These are phyloP conservation scores for Cicer judaicum DNA, from an alignment of 306 rosid species.

Conservation along the genomic window DNA sequence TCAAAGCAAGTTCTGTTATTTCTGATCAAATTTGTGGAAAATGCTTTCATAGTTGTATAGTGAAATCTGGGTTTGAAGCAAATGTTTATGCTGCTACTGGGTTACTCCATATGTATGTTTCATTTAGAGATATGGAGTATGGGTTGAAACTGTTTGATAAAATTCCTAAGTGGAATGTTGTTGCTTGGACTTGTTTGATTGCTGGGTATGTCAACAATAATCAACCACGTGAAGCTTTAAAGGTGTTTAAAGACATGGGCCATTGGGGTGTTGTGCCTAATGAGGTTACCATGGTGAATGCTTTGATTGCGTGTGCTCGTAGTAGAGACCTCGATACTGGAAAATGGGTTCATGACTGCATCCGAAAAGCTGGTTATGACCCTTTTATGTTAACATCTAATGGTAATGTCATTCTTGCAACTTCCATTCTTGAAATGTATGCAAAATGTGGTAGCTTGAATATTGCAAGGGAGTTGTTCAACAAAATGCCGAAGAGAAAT, in stretches of 20 bases:
- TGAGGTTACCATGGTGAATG: constrained; percentile 78
- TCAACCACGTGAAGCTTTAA: constrained; percentile 50
- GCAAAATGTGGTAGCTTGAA: constrained; percentile 74
- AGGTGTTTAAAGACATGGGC: constrained; percentile 61
- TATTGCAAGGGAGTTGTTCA: constrained; percentile 63
- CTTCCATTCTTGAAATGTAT: constrained; percentile 75
- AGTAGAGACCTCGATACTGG: constrained; percentile 69
- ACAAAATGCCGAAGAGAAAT: constrained; percentile 68
- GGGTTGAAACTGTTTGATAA: constrained; percentile 66
- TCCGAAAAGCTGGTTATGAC: constrained; percentile 64
- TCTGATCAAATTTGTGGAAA: constrained; percentile 51
- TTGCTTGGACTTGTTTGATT: constrained; percentile 86
- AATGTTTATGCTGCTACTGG: constrained; percentile 63
- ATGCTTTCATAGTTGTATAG: constrained; percentile 58
- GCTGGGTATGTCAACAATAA: constrained; percentile 56
- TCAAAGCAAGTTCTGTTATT: constrained; percentile 60
- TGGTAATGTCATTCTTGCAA: constrained; percentile 67
- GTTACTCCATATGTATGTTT: constrained; percentile 66
- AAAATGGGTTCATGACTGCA: constrained; percentile 51
- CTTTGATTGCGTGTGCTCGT: constrained; percentile 71
- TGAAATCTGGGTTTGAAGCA: constrained; percentile 69
- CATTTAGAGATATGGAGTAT: constrained; percentile 49
- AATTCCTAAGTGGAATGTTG: constrained; percentile 74
- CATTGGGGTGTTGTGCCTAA: constrained; percentile 60
- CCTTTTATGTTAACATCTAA: constrained; percentile 50